These are phyloP conservation scores for Fomitopsis pulvina DNA, from an alignment of 768 basidiomycete genomes.

Conservation along the genomic window DNA sequence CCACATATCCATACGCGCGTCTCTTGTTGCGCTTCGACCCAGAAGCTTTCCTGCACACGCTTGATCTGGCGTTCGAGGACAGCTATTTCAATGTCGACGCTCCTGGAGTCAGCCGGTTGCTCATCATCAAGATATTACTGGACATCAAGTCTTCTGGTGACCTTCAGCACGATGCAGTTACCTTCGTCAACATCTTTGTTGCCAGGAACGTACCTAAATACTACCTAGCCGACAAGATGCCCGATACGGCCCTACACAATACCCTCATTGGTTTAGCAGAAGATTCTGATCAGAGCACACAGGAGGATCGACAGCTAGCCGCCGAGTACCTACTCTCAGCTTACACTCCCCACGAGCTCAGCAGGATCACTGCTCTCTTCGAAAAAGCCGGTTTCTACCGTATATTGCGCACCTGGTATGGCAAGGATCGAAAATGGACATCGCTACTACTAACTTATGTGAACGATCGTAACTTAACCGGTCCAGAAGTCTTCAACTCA, in stretches of 20 bases:
- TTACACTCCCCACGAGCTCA: slow-evolving; percentile 79
- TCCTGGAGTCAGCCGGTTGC: slow-evolving; percentile 61
- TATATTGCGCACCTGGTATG: slow-evolving; percentile 78
- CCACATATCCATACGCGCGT: slow-evolving; percentile 85
- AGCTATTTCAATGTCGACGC: slow-evolving; percentile 78
- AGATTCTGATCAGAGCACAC: slow-evolving; percentile 68
- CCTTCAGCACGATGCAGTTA: slow-evolving; percentile 55
- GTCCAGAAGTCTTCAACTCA: slow-evolving; percentile 57
- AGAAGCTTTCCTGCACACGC: slow-evolving; percentile 87
- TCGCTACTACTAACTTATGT: slow-evolving; percentile 68
- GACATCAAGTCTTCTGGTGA: slow-evolving; percentile 60
- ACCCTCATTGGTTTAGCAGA: slow-evolving; percentile 75
- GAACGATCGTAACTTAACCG: slow-evolving; percentile 58
- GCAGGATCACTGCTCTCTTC: slow-evolving; percentile 62
- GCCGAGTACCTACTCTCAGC: slow-evolving; percentile 89
- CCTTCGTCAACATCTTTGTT: slow-evolving; percentile 92
- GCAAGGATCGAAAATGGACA: slow-evolving; percentile 71
- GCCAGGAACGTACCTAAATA: slow-evolving; percentile 97
- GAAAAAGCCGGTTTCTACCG: slow-evolving; percentile 84
- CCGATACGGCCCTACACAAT: slow-evolving; percentile 60
- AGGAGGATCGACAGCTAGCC: slow-evolving; percentile 93
- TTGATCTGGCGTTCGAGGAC: slow-evolving; percentile 96
- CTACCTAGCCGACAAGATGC: slow-evolving; percentile 72
- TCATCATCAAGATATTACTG: slow-evolving; percentile 77
- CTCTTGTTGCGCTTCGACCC: slow-evolving; percentile 83